Evolutionary conservation across 805 yeast genomes (phyloP).

Genomic region (Ogataea philodendri): DNA sequence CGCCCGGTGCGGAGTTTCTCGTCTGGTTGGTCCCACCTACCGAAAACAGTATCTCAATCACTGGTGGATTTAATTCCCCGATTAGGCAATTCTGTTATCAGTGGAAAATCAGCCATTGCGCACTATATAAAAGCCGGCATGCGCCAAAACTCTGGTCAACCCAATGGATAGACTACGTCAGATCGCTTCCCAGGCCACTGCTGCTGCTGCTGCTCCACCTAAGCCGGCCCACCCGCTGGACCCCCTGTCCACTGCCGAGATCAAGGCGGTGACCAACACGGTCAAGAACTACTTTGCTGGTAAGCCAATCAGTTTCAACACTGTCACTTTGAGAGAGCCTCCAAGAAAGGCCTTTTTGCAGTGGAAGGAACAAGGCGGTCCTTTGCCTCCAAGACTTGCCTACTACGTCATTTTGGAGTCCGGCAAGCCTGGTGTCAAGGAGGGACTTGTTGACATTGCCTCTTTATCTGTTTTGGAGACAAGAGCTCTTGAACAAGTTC

Average conservation of each 20-base stretch:
- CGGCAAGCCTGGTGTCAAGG: conserved; percentile 62
- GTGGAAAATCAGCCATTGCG: conserved; percentile 1
- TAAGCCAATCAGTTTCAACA: conserved; percentile 54
- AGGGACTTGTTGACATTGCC: conserved; percentile 64
- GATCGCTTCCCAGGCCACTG: conserved; percentile 59
- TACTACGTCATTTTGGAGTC: conserved; percentile 60
- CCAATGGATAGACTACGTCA: conserved; percentile 65
- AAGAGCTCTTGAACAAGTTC: conserved; percentile 55
- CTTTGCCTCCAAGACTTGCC: conserved; percentile 67
- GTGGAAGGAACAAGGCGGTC: conserved; percentile 62
- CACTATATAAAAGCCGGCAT: conserved; percentile 4
- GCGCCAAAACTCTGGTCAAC: neutral
- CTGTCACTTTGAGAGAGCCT: conserved; percentile 71
- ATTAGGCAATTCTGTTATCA: conserved; percentile 16
- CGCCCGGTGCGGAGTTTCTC: neutral
- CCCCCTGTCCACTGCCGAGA: conserved; percentile 65
- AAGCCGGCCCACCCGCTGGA: conserved; percentile 66
- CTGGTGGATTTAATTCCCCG: conserved; percentile 15
- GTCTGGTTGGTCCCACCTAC: conserved; percentile 10
- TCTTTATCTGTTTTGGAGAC: conserved; percentile 46
- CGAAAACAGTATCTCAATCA: conserved; percentile 12
- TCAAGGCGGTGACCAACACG: conserved; percentile 52
- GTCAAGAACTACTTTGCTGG: conserved; percentile 49
- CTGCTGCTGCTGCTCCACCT: conserved; percentile 52
- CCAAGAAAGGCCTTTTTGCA: conserved; percentile 57